phyloP scores from a whole-genome alignment of 1,284 basidiomycete genomes.

The Ceratobasidium sp. region DNA sequence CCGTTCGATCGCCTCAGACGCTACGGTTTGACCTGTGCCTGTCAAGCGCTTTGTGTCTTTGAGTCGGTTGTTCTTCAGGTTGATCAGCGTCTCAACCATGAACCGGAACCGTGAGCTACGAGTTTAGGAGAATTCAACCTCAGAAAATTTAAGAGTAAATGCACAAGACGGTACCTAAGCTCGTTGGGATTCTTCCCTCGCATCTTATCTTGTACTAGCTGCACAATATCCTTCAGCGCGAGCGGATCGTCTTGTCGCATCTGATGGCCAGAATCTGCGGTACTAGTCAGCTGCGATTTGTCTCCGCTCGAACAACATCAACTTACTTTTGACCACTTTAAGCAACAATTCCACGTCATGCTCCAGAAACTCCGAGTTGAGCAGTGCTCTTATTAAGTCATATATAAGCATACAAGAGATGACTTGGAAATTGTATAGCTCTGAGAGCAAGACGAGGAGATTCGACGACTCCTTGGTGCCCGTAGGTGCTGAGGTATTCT shows the following conservation, averaged over 20 bases:
- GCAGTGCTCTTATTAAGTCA: slow-evolving; percentile 85
- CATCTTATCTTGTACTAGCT: slow-evolving; percentile 77
- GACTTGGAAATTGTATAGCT: slow-evolving; percentile 96
- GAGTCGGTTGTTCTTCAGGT: slow-evolving; percentile 89
- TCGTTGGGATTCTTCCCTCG: slow-evolving; percentile 62
- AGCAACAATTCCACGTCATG: slow-evolving; percentile 87
- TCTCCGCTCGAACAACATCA: not conserved
- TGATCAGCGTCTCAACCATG: slow-evolving; percentile 91
- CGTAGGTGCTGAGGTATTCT: slow-evolving; percentile 51
- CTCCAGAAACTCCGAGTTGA: slow-evolving; percentile 75
- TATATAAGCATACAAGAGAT: slow-evolving; percentile 89
- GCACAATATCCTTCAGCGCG: slow-evolving; percentile 62
- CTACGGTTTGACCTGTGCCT: slow-evolving; percentile 67
- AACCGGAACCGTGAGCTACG: slow-evolving; percentile 83
- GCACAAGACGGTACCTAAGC: slow-evolving; percentile 64
- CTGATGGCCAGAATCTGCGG: slow-evolving; percentile 82
- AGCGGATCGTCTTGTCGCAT: slow-evolving; percentile 73
- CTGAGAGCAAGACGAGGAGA: slow-evolving; percentile 85
- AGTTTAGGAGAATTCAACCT: not conserved
- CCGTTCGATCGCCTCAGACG: slow-evolving; percentile 74
- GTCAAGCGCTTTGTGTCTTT: slow-evolving; percentile 17
- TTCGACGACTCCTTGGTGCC: slow-evolving; percentile 89
- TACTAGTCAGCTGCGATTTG: not conserved
- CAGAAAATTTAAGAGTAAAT: not conserved
- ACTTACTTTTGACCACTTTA: slow-evolving; percentile 84